phyloP scores from a whole-genome alignment of 73 alveolate genomes.

The Stentor roeselii region DNA sequence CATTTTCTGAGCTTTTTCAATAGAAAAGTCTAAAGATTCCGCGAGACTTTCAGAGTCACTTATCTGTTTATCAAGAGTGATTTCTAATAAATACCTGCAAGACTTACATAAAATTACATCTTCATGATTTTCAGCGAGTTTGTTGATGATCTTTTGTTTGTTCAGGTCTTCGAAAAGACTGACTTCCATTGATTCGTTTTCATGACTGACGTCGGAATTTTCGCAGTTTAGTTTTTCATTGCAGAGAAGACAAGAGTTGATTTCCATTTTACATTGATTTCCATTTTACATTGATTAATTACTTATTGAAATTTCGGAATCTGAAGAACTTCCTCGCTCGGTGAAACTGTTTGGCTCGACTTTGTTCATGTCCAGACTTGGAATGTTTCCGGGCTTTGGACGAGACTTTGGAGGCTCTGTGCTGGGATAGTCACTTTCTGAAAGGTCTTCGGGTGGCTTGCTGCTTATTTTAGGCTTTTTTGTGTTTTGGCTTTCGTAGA shows the following conservation, averaged over 20 bases:
- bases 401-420: neutral
- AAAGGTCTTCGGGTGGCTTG: neutral
- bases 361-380: neutral
- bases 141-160: neutral
- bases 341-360: conserved; percentile 7
- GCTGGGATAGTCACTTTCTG: neutral
- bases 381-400: neutral
- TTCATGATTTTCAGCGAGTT: neutral
- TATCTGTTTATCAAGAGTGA: too few species aligned
- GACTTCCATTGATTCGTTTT: neutral
- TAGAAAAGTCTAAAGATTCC: neutral
- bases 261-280: neutral
- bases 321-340: too few species aligned
- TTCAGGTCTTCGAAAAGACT: neutral
- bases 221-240: neutral
- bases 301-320: too few species aligned
- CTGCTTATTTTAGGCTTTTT: neutral
- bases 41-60: neutral
- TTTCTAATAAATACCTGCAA: neutral
- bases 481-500: neutral
- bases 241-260: neutral
- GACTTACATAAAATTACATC: neutral
- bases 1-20: neutral
- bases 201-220: neutral
- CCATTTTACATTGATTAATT: too few species aligned